Conservation (phyloP, 1,284 basidiomycete species). For the Cryptococcus amylolentus region DNA sequence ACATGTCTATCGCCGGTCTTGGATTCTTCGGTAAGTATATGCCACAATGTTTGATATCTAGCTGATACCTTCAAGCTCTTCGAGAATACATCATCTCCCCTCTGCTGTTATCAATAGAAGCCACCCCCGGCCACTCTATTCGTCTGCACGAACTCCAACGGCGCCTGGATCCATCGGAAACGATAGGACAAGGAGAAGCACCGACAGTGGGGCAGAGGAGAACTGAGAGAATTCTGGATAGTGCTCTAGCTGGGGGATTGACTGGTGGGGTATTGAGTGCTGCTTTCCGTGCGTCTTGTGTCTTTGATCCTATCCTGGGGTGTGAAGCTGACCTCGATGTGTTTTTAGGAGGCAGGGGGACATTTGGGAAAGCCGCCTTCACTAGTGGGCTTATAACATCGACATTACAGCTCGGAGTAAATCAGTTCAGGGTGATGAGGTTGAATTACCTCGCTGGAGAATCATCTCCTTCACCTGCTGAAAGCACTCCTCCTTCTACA, state of each 20-base stretch:
- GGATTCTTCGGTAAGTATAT: conserved; percentile 38
- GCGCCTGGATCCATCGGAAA: no score
- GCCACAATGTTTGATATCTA: neutral
- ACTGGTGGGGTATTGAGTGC: conserved; percentile 28
- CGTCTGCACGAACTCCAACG: conserved; percentile 12
- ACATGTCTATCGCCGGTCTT: conserved; percentile 34
- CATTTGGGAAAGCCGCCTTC: conserved; percentile 29
- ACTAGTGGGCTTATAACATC: conserved; percentile 37
- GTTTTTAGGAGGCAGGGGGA: conserved; percentile 28
- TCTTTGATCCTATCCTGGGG: no score
- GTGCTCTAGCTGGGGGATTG: conserved; percentile 32
- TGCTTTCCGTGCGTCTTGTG: conserved; percentile 22
- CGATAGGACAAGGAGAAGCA: neutral
- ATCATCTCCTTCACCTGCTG: neutral
- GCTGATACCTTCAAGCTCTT: conserved; percentile 19
- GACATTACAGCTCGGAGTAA: conserved; percentile 30
- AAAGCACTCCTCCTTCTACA: neutral
- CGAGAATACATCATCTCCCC: conserved; percentile 48
- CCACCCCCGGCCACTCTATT: conserved; percentile 21
- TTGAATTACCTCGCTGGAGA: conserved; percentile 28
- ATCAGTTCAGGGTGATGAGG: conserved; percentile 31
- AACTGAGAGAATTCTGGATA: conserved; percentile 37
- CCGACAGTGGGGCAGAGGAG: conserved; percentile 24
- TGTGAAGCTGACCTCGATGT: neutral
- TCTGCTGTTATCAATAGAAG: conserved; percentile 22